Percentiles rank a stretch among this genome's conserved stretches.
Conservation (phyloP, 1,284 basidiomycete species). For the Ustilago sp. region DNA sequence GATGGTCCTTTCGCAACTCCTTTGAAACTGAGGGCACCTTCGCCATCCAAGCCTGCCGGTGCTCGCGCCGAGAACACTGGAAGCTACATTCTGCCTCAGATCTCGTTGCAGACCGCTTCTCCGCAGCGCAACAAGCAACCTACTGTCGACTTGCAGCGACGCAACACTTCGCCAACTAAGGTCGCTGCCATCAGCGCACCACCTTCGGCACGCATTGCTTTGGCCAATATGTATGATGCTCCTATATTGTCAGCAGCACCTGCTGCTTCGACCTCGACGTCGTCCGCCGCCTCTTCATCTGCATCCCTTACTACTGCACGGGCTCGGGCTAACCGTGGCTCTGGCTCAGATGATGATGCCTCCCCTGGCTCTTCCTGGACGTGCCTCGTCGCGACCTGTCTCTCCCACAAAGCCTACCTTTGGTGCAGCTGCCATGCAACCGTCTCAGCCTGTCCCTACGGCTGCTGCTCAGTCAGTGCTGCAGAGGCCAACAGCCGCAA, state of each 20-base stretch:
- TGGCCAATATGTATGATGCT: conserved; percentile 39
- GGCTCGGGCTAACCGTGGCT: conserved; percentile 31
- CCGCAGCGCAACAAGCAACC: conserved; percentile 41
- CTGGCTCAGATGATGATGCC: conserved; percentile 47
- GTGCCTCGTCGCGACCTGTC: conserved; percentile 49
- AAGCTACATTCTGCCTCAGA: conserved; percentile 37
- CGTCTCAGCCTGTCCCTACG: conserved; percentile 19
- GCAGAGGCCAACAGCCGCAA: conserved; percentile 46
- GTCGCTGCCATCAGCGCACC: conserved; percentile 21
- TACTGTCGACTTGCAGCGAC: conserved; percentile 37
- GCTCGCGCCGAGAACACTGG: conserved; percentile 19
- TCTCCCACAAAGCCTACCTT: conserved; percentile 48
- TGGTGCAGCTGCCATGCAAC: conserved; percentile 15
- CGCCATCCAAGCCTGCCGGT: conserved; percentile 16
- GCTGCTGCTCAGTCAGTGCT: conserved; percentile 11
- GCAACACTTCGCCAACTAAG: conserved; percentile 50
- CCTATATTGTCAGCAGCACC: conserved; percentile 10
- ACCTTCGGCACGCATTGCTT: conserved; percentile 34
- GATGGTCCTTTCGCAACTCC: conserved; percentile 24
- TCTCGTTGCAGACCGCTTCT: conserved; percentile 43
- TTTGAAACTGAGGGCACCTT: conserved; percentile 25
- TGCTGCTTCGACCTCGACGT: conserved; percentile 26
- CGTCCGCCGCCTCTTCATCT: conserved; percentile 19
- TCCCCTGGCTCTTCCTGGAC: conserved; percentile 38
- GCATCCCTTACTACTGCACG: conserved; percentile 24